Evolutionary conservation across 2,329 filamentous ascomycete species (phyloP), one percentile per base, ranked within the genome.

Genomic region (Anthostomella pinea): DNA sequence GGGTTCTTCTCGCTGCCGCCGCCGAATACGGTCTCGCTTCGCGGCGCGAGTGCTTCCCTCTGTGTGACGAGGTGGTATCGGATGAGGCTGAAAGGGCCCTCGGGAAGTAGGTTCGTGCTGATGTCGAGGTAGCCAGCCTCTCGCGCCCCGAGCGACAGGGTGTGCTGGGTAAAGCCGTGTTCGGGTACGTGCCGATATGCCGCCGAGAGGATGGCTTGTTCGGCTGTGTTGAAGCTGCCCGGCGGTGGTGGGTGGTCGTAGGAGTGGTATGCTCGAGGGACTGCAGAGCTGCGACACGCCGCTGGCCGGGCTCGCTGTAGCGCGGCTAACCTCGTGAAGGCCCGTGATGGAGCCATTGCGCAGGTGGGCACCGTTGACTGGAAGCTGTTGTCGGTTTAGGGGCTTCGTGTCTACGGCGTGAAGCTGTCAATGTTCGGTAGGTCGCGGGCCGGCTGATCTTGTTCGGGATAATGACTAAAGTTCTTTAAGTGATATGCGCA

Each of bases 41-140:
- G 66, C 24, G 49, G 51, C 7, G 68, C 68, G n/a, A 94, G 65
- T 5, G 68, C 73, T 39, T 77, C 64, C 26, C 87, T 75, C 59
- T 85, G 79, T 8, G 69, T 79, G 28, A 82, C 73, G 10, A 94
- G 74, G 59, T 94, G 83, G 60, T 83, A 94, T 23, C 77, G 75
- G 49, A 97, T 81, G 18, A 98, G 73, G 52, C 86, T 83, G 65
- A 95, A 95, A 15, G 82, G 77, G 6, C 87, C 87, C 26, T 83
- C 75, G 1, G 87, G 81, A 38, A 98, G 80, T 14, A 96, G 69
- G 56, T 88, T 90, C 8, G 86, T 80, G 41, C 87, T 90, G 40
- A 91, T 88, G 58, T 93, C 87, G 34, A 88, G 80, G 60, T 91
- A 95, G 28, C 90, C 89, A 13, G 83, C 81, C 55, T 95, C 88